phyloP scores from a whole-genome alignment of 2,329 filamentous ascomycete genomes.

The Colletotrichum paranaense region DNA sequence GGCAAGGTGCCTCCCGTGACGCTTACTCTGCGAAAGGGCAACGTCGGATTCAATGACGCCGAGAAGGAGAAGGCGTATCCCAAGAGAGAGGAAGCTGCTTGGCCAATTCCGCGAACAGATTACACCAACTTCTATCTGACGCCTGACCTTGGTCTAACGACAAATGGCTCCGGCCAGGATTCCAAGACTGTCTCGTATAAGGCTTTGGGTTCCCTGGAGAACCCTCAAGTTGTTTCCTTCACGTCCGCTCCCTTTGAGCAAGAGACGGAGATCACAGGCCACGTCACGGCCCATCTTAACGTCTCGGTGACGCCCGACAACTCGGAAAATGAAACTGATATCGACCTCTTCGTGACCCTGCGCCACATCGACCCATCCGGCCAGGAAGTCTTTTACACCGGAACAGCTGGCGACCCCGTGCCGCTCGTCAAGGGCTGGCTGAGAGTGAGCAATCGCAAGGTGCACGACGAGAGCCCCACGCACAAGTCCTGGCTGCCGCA shows the following conservation, averaged over 20 bases:
- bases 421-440: slow-evolving; percentile 75
- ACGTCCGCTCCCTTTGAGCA: slow-evolving; percentile 65
- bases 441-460: slow-evolving; percentile 66
- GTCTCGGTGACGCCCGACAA: slow-evolving; percentile 70
- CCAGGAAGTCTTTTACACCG: slow-evolving; percentile 72
- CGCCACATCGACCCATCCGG: slow-evolving; percentile 66
- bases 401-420: slow-evolving; percentile 72
- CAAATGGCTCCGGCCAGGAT: slow-evolving; percentile 40
- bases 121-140: slow-evolving; percentile 73
- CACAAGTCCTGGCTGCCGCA: slow-evolving; percentile 66
- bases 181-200: slow-evolving; percentile 60
- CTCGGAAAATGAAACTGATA: slow-evolving; percentile 56
- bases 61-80: slow-evolving; percentile 66
- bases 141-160: slow-evolving; percentile 53
- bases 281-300: slow-evolving; percentile 72
- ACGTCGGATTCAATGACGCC: slow-evolving; percentile 75
- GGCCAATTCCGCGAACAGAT: slow-evolving; percentile 74
- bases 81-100: slow-evolving; percentile 68
- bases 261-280: slow-evolving; percentile 77
- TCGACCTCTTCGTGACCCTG: slow-evolving; percentile 73
- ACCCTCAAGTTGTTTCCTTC: slow-evolving; percentile 68
- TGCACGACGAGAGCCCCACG: slow-evolving; percentile 60
- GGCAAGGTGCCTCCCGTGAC: slow-evolving; percentile 71
- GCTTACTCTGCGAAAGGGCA: slow-evolving; percentile 72
- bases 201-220: slow-evolving; percentile 67